These are phyloP conservation scores for Casuarina cunninghamiana DNA, from an alignment of 306 rosid genomes.

Conservation along the genomic window DNA sequence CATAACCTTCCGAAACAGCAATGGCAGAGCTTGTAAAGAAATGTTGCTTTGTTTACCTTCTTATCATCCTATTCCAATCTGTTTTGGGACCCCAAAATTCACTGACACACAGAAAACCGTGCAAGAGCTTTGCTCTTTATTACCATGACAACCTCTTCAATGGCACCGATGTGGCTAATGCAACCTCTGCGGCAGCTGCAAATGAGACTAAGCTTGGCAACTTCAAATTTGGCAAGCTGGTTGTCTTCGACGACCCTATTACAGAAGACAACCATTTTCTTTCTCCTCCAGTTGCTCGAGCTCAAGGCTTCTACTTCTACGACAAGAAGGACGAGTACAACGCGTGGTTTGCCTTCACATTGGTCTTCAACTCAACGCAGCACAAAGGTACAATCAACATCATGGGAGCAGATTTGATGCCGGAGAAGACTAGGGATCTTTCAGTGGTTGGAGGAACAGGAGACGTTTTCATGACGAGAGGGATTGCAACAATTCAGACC, in stretches of 20 bases:
- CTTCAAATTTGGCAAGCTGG: slow-evolving; percentile 29
- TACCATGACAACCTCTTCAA: slow-evolving; percentile 43
- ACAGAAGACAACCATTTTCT: slow-evolving; percentile 36
- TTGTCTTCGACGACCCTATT: slow-evolving; percentile 39
- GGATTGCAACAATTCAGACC: slow-evolving; percentile 46
- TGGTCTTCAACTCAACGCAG: slow-evolving; percentile 54
- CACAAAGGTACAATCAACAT: slow-evolving; percentile 48
- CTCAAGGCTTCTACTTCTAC: slow-evolving; percentile 53
- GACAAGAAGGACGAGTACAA: slow-evolving; percentile 38
- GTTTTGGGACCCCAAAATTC: slow-evolving; percentile 3
- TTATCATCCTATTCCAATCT: slow-evolving; percentile 12
- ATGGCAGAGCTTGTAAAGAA: background rate
- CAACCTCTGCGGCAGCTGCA: slow-evolving; percentile 31
- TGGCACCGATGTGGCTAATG: slow-evolving; percentile 30
- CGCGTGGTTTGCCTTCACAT: slow-evolving; percentile 54
- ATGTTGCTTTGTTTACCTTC: background rate
- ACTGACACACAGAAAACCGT: slow-evolving; percentile 27
- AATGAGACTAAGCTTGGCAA: slow-evolving; percentile 31
- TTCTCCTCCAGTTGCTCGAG: slow-evolving; percentile 35
- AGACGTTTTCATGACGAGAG: slow-evolving; percentile 56
- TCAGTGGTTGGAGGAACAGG: slow-evolving; percentile 56
- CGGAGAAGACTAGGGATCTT: slow-evolving; percentile 42
- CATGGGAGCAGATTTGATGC: slow-evolving; percentile 52
- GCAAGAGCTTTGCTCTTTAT: slow-evolving; percentile 40
- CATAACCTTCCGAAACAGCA: background rate